Base-by-base conservation (phyloP, 495 filamentous ascomycete genomes). In the Podospora didyma region DNA sequence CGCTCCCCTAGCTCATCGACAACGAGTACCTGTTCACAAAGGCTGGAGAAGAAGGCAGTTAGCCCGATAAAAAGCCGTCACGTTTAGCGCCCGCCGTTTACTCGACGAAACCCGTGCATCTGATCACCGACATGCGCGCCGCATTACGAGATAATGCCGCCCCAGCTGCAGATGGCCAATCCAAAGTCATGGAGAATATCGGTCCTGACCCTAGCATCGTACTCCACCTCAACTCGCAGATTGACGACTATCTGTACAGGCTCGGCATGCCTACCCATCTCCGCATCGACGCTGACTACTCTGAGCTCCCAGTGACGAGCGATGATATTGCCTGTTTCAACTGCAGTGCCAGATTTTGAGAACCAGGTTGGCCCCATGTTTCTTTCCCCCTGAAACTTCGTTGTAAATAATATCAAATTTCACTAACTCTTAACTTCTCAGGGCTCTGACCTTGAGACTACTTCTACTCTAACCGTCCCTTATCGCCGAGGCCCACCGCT, bases 1-100 rank as follows among this genome's bases (percentile, higher is more conserved):
- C 61, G 10, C 28, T 60, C 19, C 67, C 67, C 19, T 48, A 48
- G 4, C 24, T 49, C 0, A 67, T 73, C 45, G 70, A 73, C 47
- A 68, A 73, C 22, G 64, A 73, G 46, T 68, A 66, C 49, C 53
- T 71, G 0, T 56, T 53, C 1, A 41, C 51, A 6, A 64, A 51
- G 20, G 54, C n/a, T n/a, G n/a, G n/a, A n/a, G n/a, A 56, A 9
- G 49, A 61, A 19, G 57, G 51, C 12, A 37, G 17, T 5, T 59
- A 66, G 21, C 70, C 65, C 31, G 45, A 49, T 0, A 41, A 46
- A 2, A 11, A 49, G 2, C 62, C 59, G 2, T 59, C 59, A 5
- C 52, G 53, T 1, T 16, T 65, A 2, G 49, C 49, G 12, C 31
- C 54, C 35, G n/a, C 42, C 6, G 21, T 49, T 11, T 54, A 51